Conservation (phyloP, 1,284 basidiomycete genomes). For the Ceratobasidium sp. region DNA sequence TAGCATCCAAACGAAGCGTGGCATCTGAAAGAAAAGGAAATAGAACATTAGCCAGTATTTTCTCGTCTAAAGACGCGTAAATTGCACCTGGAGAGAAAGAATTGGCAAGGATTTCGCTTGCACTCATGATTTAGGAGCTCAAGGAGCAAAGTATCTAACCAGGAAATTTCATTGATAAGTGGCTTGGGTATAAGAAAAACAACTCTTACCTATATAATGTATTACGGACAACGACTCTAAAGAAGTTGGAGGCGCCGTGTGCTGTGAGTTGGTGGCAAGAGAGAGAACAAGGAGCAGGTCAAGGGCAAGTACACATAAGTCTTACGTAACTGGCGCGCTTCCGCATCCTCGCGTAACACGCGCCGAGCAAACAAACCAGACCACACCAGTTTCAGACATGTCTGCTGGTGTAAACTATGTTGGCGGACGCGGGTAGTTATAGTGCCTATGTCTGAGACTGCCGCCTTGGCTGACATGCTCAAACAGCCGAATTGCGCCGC, state of each 20-base stretch:
- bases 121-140: conserved; percentile 74
- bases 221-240: conserved; percentile 36
- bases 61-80: conserved; percentile 51
- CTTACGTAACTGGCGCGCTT: conserved; percentile 41
- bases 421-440: conserved; percentile 36
- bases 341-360: conserved; percentile 2
- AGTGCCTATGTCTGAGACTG: neutral
- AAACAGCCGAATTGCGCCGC: conserved; percentile 15
- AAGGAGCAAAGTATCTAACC: conserved; percentile 31
- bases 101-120: conserved; percentile 87
- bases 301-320: conserved; percentile 45
- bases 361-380: conserved; percentile 23
- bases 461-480: neutral
- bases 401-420: conserved; percentile 34
- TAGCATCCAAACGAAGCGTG: conserved; percentile 87
- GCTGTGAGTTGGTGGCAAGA: conserved; percentile 39
- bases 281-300: conserved; percentile 44
- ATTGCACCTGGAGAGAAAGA: conserved; percentile 86
- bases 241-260: conserved; percentile 12
- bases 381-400: conserved; percentile 25
- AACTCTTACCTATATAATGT: conserved; percentile 5
- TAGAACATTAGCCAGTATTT: conserved; percentile 49
- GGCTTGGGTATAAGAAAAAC: neutral
- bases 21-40: conserved; percentile 66
- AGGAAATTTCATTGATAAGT: conserved; percentile 3